Evolutionary conservation across 352 stramenopile species (phyloP).

Genomic region (Phytophthora cryptogea): DNA sequence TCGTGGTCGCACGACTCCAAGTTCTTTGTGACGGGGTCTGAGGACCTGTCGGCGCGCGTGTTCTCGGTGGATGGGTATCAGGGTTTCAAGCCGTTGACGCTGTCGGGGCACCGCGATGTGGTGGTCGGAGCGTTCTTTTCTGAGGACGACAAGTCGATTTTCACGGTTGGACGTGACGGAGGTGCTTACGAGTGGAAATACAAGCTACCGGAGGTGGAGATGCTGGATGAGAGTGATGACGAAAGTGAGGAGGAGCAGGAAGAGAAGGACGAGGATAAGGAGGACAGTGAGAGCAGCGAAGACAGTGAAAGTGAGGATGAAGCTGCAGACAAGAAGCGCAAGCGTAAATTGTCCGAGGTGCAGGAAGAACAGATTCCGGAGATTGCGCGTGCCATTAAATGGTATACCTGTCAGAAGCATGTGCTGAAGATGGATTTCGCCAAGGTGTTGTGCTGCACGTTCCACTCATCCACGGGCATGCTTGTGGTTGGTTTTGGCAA

Average conservation of each 20-base stretch:
- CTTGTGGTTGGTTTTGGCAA: slow-evolving; percentile 97
- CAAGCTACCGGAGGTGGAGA: slow-evolving; percentile 50
- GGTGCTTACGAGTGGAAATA: slow-evolving; percentile 89
- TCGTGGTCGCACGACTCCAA: slow-evolving; percentile 89
- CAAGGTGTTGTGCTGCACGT: slow-evolving; percentile 89
- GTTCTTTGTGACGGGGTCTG: slow-evolving; percentile 89
- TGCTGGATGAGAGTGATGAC: slow-evolving; percentile 33
- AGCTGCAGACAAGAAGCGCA: slow-evolving; percentile 24
- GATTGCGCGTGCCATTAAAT: slow-evolving; percentile 80
- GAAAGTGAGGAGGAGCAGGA: slow-evolving; percentile 35
- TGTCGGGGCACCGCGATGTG: slow-evolving; percentile 88
- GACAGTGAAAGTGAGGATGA: slow-evolving; percentile 43
- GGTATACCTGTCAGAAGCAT: slow-evolving; percentile 86
- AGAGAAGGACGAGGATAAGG: slow-evolving; percentile 11
- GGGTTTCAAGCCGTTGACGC: slow-evolving; percentile 84
- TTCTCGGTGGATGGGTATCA: slow-evolving; percentile 79
- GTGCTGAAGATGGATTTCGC: slow-evolving; percentile 92
- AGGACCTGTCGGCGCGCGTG: slow-evolving; percentile 89
- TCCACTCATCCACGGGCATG: slow-evolving; percentile 85
- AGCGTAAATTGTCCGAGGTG: slow-evolving; percentile 29
- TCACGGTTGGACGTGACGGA: slow-evolving; percentile 88
- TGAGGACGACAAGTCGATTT: slow-evolving; percentile 75
- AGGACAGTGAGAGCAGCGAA: slow-evolving; percentile 20
- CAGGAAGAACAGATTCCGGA: slow-evolving; percentile 43
- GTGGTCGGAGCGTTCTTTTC: slow-evolving; percentile 90